Evolutionary conservation across 108 stramenopile genomes (phyloP).

Genomic region (Cyclotella baltica): DNA sequence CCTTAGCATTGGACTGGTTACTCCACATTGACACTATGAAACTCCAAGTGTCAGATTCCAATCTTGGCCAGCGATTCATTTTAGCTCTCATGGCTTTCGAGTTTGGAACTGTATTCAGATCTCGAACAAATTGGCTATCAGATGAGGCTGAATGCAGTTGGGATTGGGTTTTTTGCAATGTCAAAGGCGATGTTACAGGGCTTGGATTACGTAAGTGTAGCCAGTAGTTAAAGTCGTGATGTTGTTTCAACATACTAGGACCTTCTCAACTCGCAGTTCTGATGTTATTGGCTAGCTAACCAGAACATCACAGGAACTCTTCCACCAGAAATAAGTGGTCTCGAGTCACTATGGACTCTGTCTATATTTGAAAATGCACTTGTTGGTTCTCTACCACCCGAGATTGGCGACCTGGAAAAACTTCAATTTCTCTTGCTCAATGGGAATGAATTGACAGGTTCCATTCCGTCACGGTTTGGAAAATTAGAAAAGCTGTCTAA

Average conservation of each 20-base stretch:
- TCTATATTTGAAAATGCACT: background rate
- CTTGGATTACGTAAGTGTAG: background rate
- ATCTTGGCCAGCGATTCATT: background rate
- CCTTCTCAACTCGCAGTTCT: background rate
- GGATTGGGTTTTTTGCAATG: background rate
- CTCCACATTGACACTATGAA: background rate
- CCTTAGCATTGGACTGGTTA: background rate
- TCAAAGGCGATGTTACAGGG: background rate
- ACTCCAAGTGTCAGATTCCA: background rate
- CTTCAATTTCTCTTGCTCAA: background rate
- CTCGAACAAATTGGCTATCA: background rate
- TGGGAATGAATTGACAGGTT: background rate
- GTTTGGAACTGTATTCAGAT: background rate
- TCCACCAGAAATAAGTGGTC: conserved; percentile 5
- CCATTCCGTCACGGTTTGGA: background rate
- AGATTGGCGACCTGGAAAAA: background rate
- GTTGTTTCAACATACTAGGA: background rate
- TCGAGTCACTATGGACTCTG: background rate
- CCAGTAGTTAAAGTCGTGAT: background rate
- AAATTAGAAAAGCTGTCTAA: background rate
- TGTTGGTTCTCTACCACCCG: background rate
- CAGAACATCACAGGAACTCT: background rate
- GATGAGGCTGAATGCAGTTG: background rate
- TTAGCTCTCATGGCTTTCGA: background rate
- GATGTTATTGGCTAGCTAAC: background rate